phyloP scores from a whole-genome alignment of 2,329 filamentous ascomycete genomes.

The Cytospora piceae region DNA sequence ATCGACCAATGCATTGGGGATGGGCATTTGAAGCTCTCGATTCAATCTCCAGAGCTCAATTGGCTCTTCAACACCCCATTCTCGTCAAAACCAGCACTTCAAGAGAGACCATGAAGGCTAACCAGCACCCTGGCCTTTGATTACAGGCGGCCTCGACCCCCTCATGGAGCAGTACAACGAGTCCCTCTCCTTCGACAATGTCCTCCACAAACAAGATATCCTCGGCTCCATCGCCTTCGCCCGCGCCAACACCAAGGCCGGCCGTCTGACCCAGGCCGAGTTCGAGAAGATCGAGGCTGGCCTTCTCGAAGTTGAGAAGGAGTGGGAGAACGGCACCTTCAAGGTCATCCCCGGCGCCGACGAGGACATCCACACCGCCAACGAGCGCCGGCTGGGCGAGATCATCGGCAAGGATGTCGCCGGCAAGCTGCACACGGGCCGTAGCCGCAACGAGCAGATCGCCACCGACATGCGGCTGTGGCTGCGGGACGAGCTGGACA shows the following conservation, averaged over 20 bases:
- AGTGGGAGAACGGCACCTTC: slow-evolving; percentile 58
- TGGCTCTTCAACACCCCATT: neutral
- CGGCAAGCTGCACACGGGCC: slow-evolving; percentile 87
- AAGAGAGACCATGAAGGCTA: neutral
- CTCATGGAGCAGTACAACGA: slow-evolving; percentile 87
- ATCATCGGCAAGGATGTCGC: slow-evolving; percentile 84
- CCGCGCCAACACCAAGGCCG: slow-evolving; percentile 74
- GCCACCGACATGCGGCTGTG: slow-evolving; percentile 90
- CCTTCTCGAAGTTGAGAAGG: slow-evolving; percentile 58
- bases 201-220: slow-evolving; percentile 81
- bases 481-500: slow-evolving; percentile 74
- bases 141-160: slow-evolving; percentile 76
- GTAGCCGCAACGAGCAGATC: slow-evolving; percentile 88
- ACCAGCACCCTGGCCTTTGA: neutral
- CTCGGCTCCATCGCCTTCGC: slow-evolving; percentile 80
- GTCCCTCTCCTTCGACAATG: slow-evolving; percentile 76
- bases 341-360: slow-evolving; percentile 56
- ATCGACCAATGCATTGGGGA: too few relatives aligned
- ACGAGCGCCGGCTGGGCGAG: slow-evolving; percentile 76
- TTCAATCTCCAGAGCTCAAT: neutral
- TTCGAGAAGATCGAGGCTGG: slow-evolving; percentile 76
- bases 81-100: neutral
- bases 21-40: neutral
- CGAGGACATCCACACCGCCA: slow-evolving; percentile 70
- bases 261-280: slow-evolving; percentile 74